phyloP scores from a whole-genome alignment of 495 filamentous ascomycete species.

The Xylaria flabelliformis region DNA sequence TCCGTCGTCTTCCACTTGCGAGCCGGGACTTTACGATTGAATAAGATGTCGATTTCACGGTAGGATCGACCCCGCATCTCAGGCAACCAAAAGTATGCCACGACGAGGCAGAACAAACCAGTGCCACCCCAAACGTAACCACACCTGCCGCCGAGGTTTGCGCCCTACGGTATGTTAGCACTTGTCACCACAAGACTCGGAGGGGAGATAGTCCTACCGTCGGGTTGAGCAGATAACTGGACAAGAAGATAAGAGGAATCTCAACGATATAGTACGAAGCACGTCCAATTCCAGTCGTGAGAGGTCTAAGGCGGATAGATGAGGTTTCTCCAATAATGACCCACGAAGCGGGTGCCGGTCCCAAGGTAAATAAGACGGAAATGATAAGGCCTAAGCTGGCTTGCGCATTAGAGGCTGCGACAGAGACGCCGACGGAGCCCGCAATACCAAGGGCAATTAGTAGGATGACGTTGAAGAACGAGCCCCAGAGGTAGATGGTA shows the following conservation, averaged over 20 bases:
- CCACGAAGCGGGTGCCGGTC: slow-evolving; percentile 61
- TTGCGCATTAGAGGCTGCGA: slow-evolving; percentile 50
- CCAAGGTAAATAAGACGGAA: slow-evolving; percentile 60
- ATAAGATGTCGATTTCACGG: slow-evolving; percentile 48
- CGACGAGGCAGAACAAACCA: slow-evolving; percentile 39
- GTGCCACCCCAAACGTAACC: slow-evolving; percentile 52
- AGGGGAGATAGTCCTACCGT: slow-evolving; percentile 27
- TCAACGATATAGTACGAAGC: slow-evolving; percentile 59
- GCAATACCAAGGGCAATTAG: slow-evolving; percentile 55
- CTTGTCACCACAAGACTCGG: slow-evolving; percentile 24
- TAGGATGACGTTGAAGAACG: slow-evolving; percentile 46
- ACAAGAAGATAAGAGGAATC: slow-evolving; percentile 61
- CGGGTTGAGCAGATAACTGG: slow-evolving; percentile 57
- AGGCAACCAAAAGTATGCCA: slow-evolving; percentile 44
- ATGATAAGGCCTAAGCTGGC: slow-evolving; percentile 63
- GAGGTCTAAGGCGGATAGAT: slow-evolving; percentile 60
- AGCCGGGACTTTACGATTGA: slow-evolving; percentile 55
- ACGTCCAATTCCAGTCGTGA: slow-evolving; percentile 64
- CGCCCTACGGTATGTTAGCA: slow-evolving; percentile 39
- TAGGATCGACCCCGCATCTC: slow-evolving; percentile 45
- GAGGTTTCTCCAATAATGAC: slow-evolving; percentile 66
- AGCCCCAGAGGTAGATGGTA: slow-evolving; percentile 55
- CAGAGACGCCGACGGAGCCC: slow-evolving; percentile 45
- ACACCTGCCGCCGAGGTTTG: slow-evolving; percentile 58
- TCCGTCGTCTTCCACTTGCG: slow-evolving; percentile 59